Conservation (phyloP, 2,329 filamentous ascomycete species). For the Trichoderma afroharzianum region DNA sequence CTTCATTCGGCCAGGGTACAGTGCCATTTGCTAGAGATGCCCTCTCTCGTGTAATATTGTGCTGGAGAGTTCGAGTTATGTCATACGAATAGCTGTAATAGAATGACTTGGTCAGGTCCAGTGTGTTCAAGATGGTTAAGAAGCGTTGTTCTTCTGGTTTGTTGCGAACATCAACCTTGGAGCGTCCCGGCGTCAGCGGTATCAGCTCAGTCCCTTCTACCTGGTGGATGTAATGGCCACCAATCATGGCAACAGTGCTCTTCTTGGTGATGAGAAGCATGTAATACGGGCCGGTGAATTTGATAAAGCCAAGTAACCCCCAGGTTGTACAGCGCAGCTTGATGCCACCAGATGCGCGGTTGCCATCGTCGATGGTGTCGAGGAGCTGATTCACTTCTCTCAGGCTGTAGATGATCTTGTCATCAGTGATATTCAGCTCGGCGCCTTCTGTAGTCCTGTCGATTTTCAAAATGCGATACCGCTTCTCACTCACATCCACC, state of each 20-base stretch:
- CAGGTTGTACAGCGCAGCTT: slow-evolving; percentile 86
- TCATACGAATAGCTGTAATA: slow-evolving; percentile 99
- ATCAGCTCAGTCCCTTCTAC: slow-evolving; percentile 91
- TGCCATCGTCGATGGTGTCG: slow-evolving; percentile 91
- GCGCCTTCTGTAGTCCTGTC: slow-evolving; percentile 76
- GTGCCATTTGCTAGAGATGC: slow-evolving; percentile 63
- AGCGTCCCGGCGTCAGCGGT: slow-evolving; percentile 73
- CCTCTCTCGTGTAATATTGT: slow-evolving; percentile 83
- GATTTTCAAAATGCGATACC: slow-evolving; percentile 90
- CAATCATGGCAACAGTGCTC: slow-evolving; percentile 92
- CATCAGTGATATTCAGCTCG: slow-evolving; percentile 81
- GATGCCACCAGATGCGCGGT: slow-evolving; percentile 84
- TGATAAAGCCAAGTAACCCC: slow-evolving; percentile 92
- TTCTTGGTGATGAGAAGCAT: slow-evolving; percentile 97
- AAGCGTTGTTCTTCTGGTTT: slow-evolving; percentile 81
- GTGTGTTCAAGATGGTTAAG: slow-evolving; percentile 80
- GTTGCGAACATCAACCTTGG: slow-evolving; percentile 73
- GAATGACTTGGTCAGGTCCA: slow-evolving; percentile 87
- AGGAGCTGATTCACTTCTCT: slow-evolving; percentile 91
- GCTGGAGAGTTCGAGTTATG: slow-evolving; percentile 84
- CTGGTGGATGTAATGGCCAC: slow-evolving; percentile 93
- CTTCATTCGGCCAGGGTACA: slow-evolving; percentile 54
- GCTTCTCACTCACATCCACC: slow-evolving; percentile 81
- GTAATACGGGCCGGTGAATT: slow-evolving; percentile 93
- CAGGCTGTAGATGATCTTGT: slow-evolving; percentile 90